Percentiles rank a stretch among this genome's conserved stretches.
Evolutionary conservation across 2,329 filamentous ascomycete species (phyloP).

Genomic region (Juglanconis sp.): DNA sequence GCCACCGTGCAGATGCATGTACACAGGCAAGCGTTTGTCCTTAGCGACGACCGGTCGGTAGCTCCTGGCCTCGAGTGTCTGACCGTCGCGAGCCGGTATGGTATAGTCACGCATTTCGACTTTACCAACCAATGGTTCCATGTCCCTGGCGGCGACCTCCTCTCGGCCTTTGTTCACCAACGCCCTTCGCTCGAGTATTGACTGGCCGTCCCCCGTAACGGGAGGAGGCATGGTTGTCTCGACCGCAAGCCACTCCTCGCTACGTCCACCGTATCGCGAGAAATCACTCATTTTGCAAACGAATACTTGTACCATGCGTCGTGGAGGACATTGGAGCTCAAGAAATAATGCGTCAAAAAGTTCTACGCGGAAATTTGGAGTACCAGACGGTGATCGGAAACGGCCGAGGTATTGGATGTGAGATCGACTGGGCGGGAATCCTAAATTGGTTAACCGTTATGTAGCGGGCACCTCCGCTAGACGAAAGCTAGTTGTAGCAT

Average conservation of each 20-base stretch:
- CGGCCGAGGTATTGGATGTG: too few species aligned
- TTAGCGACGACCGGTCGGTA: conserved; percentile 39
- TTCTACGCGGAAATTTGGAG: too few species aligned
- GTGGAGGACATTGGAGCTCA: too few species aligned
- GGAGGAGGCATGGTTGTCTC: conserved; percentile 2
- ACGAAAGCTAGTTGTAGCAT: too few species aligned
- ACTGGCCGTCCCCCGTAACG: not conserved
- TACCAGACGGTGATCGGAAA: not conserved
- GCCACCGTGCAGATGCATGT: conserved; percentile 52
- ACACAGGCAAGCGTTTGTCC: conserved; percentile 42
- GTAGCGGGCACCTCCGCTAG: too few species aligned
- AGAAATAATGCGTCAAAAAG: too few species aligned
- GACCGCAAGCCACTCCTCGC: conserved; percentile 1
- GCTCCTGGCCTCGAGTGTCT: conserved; percentile 40
- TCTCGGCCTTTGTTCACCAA: conserved; percentile 4
- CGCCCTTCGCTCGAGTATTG: not conserved
- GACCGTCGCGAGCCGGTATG: conserved; percentile 43
- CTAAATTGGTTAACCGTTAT: not conserved
- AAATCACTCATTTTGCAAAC: conserved; percentile 1
- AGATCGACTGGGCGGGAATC: not conserved
- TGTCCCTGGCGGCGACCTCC: not conserved
- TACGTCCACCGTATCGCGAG: not conserved
- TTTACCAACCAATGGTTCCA: conserved; percentile 19
- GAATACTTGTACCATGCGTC: too few species aligned
- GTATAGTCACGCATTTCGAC: conserved; percentile 33